Percentiles rank a stretch among this genome's conserved stretches.
These are phyloP conservation scores for Fusarium secorum DNA, from an alignment of 2,329 filamentous ascomycete genomes.

Conservation along the genomic window DNA sequence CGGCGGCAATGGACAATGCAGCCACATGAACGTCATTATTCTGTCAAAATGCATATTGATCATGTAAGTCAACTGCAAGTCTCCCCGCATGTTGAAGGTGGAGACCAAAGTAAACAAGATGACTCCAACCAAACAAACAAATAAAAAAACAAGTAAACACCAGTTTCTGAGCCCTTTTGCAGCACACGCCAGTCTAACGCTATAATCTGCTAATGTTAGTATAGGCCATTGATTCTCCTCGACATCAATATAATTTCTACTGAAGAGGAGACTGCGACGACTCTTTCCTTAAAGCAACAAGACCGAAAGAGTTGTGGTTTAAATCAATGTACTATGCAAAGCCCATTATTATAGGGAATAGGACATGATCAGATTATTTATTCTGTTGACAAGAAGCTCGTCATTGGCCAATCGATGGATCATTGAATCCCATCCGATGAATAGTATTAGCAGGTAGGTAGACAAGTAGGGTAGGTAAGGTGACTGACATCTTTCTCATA, in stretches of 20 bases:
- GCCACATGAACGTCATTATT: conserved; percentile 10
- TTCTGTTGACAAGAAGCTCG: background rate
- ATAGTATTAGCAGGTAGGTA: background rate
- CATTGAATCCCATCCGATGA: background rate
- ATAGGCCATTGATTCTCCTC: background rate
- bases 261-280: background rate
- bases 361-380: background rate
- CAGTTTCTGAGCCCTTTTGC: background rate
- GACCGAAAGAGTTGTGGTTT: background rate
- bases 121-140: background rate
- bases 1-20: conserved; percentile 7
- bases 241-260: conserved; percentile 18
- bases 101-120: conserved; percentile 21
- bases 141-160: conserved; percentile 8
- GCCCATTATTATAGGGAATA: background rate
- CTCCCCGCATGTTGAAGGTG: conserved; percentile 4
- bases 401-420: background rate
- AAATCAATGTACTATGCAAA: background rate
- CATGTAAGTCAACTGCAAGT: background rate
- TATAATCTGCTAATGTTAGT: background rate
- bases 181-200: background rate
- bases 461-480: background rate
- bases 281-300: background rate
- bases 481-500: background rate
- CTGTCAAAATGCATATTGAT: background rate